phyloP scores from a whole-genome alignment of 306 rosid genomes.

The Quercus rubra region DNA sequence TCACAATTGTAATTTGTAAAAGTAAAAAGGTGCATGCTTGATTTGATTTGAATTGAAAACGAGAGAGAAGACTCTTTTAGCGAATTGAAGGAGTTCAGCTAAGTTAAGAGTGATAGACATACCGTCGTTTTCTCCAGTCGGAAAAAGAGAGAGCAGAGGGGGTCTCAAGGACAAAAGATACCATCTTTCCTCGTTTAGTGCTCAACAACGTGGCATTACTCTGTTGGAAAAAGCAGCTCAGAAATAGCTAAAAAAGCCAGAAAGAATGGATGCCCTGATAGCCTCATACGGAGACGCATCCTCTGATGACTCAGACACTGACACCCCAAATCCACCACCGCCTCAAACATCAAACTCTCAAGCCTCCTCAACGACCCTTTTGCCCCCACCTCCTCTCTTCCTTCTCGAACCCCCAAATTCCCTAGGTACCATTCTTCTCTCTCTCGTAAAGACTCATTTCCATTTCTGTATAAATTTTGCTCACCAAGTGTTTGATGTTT shows the following conservation, averaged over 20 bases:
- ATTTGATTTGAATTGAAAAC: no score
- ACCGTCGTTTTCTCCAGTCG: no score
- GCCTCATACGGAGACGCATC: conserved; percentile 65
- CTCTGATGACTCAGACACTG: conserved; percentile 64
- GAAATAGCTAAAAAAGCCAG: neutral
- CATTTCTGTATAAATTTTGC: neutral
- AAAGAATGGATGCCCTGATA: conserved; percentile 65
- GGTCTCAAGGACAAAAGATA: no score
- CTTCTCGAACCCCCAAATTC: conserved; percentile 56
- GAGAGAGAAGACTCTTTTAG: no score
- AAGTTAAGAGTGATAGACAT: no score
- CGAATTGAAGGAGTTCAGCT: no score
- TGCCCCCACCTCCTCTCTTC: conserved; percentile 71
- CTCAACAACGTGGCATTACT: neutral
- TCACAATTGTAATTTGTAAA: no score
- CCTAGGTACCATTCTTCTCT: conserved; percentile 29
- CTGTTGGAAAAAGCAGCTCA: no score
- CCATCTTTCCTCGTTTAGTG: no score
- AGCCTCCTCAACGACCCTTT: conserved; percentile 17
- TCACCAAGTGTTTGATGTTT: conserved; percentile 34
- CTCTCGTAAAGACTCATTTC: no score
- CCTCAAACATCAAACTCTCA: neutral
- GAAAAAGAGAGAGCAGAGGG: no score
- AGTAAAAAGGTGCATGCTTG: no score
- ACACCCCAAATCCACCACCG: conserved; percentile 31